A percentile compares a stretch with the other conserved stretches of the same genome.
Conservation (phyloP, 768 basidiomycete genomes). For the Fibroporia radiculosa region DNA sequence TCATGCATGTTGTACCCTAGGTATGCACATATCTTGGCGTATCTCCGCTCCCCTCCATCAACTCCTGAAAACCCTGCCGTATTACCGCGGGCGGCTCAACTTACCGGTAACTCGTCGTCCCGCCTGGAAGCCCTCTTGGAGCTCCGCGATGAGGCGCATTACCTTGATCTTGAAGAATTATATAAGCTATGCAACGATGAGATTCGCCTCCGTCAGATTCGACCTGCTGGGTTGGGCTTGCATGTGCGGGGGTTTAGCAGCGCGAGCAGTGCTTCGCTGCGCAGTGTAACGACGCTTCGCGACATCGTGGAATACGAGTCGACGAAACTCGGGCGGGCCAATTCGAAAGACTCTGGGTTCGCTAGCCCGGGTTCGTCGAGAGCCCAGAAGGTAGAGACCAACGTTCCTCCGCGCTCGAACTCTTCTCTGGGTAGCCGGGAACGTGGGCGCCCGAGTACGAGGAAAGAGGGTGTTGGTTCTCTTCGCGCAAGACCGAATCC, state of each 20-base stretch:
- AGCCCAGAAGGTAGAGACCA: constrained; percentile 14
- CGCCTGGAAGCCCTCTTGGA: constrained; percentile 64
- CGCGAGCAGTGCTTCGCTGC: constrained; percentile 47
- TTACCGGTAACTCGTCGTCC: constrained; percentile 32
- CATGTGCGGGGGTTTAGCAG: constrained; percentile 44
- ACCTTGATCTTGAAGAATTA: constrained; percentile 61
- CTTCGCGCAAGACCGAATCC: constrained; percentile 11
- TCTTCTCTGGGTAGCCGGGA: constrained; percentile 7
- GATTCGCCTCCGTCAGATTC: constrained; percentile 43
- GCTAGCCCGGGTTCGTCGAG: constrained; percentile 11
- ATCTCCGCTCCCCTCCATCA: constrained; percentile 52
- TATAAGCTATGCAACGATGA: constrained; percentile 62
- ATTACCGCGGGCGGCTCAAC: constrained; percentile 55
- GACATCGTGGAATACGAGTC: constrained; percentile 37
- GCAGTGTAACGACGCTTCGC: constrained; percentile 52
- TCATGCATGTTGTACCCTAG: constrained; percentile 28
- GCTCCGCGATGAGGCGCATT: constrained; percentile 72
- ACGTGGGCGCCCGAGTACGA: constrained; percentile 8
- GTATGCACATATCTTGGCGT: constrained; percentile 63
- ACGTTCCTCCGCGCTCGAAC: constrained; percentile 12
- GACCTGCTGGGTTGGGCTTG: constrained; percentile 20
- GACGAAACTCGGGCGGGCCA: constrained; percentile 4
- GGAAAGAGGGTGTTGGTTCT: constrained; percentile 10
- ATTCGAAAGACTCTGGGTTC: constrained; percentile 19
- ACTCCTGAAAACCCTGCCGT: constrained; percentile 38